Evolutionary conservation across 2,329 filamentous ascomycete species (phyloP).

Genomic region (Apiospora arundinis): DNA sequence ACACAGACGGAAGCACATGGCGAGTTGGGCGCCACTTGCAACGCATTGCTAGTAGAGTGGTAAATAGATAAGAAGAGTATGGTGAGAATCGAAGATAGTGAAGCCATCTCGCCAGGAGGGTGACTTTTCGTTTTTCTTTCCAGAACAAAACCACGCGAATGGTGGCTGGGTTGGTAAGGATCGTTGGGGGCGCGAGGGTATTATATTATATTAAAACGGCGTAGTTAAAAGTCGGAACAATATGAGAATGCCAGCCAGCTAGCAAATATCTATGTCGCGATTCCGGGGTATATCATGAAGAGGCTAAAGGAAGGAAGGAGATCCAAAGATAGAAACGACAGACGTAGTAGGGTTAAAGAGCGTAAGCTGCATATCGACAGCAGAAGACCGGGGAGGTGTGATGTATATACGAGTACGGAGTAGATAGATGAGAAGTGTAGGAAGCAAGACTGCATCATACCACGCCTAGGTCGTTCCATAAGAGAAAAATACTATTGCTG

Average conservation of each 20-base stretch:
- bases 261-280: constrained; percentile 26
- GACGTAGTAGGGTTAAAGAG: constrained; percentile 8
- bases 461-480: neutral
- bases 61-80: constrained; percentile 28
- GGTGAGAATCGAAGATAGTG: constrained; percentile 34
- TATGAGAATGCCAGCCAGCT: constrained; percentile 38
- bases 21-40: constrained; percentile 61
- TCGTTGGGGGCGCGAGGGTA: neutral
- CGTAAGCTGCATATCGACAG: constrained; percentile 5
- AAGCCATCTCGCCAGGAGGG: constrained; percentile 36
- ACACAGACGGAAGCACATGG: constrained; percentile 59
- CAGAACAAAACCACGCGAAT: no score
- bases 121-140: constrained; percentile 23
- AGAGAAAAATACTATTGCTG: neutral
- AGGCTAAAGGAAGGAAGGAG: constrained; percentile 29
- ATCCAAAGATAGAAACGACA: constrained; percentile 26
- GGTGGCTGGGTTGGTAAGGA: neutral
- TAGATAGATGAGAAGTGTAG: neutral
- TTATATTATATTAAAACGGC: constrained; percentile 30
- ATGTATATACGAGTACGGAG: neutral
- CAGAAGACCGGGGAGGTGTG: neutral
- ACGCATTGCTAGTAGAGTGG: constrained; percentile 30
- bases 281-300: constrained; percentile 21
- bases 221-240: neutral
- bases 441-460: neutral